Evolutionary conservation across 1,284 basidiomycete genomes (phyloP).

Genomic region (Takashimella tepidaria): DNA sequence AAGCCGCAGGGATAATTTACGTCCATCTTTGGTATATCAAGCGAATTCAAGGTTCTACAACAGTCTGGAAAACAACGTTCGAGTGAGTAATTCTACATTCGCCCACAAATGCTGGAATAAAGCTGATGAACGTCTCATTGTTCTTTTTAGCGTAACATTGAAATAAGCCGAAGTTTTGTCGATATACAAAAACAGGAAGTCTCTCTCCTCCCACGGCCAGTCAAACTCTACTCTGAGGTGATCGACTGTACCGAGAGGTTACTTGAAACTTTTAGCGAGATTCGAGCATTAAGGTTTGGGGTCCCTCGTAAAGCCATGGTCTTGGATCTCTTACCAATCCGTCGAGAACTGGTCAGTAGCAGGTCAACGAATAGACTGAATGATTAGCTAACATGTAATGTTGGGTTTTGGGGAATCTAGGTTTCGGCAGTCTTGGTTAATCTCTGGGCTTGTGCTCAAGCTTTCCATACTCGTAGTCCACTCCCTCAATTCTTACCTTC

Average conservation of each 20-base stretch:
- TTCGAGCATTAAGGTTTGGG: constrained; percentile 47
- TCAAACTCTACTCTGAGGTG: constrained; percentile 45
- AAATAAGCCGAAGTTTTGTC: constrained; percentile 33
- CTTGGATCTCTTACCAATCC: constrained; percentile 49
- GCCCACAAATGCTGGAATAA: too few relatives aligned
- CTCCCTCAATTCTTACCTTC: constrained; percentile 51
- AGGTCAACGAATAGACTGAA: too few relatives aligned
- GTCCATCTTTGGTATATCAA: constrained; percentile 40
- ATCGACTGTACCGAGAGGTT: constrained; percentile 45
- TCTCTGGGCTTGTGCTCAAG: constrained; percentile 49
- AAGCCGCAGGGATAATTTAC: constrained; percentile 30
- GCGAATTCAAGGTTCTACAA: constrained; percentile 35
- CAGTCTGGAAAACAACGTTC: constrained; percentile 25
- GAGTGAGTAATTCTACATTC: constrained; percentile 21
- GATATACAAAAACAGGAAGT: constrained; percentile 46
- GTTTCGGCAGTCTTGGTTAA: constrained; percentile 47
- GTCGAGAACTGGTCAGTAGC: constrained; percentile 47
- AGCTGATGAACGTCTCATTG: too few relatives aligned
- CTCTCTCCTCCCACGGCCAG: constrained; percentile 50
- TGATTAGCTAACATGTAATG: too few relatives aligned
- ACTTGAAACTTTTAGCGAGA: constrained; percentile 44
- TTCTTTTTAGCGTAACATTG: constrained; percentile 24
- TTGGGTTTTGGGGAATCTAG: too few relatives aligned
- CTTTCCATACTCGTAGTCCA: constrained; percentile 47
- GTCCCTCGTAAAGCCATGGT: constrained; percentile 47